Conservation (phyloP, 192 early-diverging fungal genomes). For the Glomus cerebriforme region DNA sequence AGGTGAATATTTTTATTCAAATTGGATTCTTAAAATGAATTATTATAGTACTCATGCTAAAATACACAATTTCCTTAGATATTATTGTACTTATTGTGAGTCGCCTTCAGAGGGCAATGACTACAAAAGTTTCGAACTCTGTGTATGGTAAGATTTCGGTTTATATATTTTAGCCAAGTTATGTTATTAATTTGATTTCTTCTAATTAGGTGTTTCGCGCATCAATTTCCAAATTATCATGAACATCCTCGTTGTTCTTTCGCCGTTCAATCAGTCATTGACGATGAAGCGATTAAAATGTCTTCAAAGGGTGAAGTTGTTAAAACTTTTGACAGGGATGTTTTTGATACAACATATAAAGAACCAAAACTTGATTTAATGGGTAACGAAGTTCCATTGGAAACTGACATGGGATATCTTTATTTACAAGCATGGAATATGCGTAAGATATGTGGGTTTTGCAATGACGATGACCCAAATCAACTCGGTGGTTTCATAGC, state of each 20-base stretch:
- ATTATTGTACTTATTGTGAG: conserved; percentile 86
- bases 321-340: conserved; percentile 60
- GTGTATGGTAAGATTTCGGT: conserved; percentile 42
- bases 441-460: conserved; percentile 67
- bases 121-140: conserved; percentile 77
- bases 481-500: conserved; percentile 57
- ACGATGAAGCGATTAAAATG: conserved; percentile 52
- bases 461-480: conserved; percentile 61
- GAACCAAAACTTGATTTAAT: conserved; percentile 35
- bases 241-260: conserved; percentile 79
- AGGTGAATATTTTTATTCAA: conserved; percentile 47
- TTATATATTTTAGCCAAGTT: conserved; percentile 30
- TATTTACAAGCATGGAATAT: conserved; percentile 52
- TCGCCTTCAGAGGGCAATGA: conserved; percentile 60
- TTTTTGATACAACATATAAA: conserved; percentile 48
- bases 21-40: background rate
- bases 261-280: conserved; percentile 70
- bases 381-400: conserved; percentile 40
- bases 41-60: too few relatives aligned
- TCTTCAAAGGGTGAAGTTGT: conserved; percentile 62
- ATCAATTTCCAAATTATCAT: conserved; percentile 69
- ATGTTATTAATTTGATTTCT: conserved; percentile 16
- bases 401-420: conserved; percentile 48
- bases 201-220: conserved; percentile 63
- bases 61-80: conserved; percentile 30